These are phyloP conservation scores for Nelumbo lutea DNA, from an alignment of 164 flowering plant genomes.

Conservation along the genomic window DNA sequence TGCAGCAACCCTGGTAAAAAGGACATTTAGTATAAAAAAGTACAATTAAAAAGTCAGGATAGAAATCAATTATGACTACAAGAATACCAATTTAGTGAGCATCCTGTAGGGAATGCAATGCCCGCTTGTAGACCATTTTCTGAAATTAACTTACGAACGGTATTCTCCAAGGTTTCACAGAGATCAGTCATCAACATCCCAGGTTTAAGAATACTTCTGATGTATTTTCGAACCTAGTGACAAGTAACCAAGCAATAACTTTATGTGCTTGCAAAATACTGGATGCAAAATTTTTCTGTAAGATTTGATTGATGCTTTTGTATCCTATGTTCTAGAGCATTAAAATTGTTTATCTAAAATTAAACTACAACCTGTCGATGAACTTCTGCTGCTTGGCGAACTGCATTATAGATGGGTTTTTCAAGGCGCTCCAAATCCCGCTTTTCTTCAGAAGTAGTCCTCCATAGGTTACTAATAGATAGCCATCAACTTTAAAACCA, in stretches of 20 bases:
- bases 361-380: conserved; percentile 79
- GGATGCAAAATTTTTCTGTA: neutral
- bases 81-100: conserved; percentile 86
- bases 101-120: conserved; percentile 99
- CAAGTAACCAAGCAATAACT: conserved; percentile 3
- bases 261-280: neutral
- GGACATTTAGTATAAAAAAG: neutral
- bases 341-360: neutral
- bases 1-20: conserved; percentile 83
- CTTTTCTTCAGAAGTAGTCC: conserved; percentile 95
- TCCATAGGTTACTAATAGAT: conserved; percentile 75
- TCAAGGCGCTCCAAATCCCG: conserved; percentile 90
- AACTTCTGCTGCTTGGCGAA: conserved; percentile 98
- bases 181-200: conserved; percentile 89
- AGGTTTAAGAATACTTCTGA: conserved; percentile 76
- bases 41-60: neutral
- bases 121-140: conserved; percentile 98
- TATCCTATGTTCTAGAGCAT: too few relatives aligned
- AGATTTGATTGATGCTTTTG: neutral
- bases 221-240: conserved; percentile 81
- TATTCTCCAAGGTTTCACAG: conserved; percentile 93
- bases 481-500: conserved; percentile 1
- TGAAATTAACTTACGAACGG: conserved; percentile 86
- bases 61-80: neutral
- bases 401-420: conserved; percentile 77